Evolutionary conservation across 805 yeast species (phyloP), one percentile per base, ranked within the genome.

Genomic region (Wickerhamomyces ciferrii): DNA sequence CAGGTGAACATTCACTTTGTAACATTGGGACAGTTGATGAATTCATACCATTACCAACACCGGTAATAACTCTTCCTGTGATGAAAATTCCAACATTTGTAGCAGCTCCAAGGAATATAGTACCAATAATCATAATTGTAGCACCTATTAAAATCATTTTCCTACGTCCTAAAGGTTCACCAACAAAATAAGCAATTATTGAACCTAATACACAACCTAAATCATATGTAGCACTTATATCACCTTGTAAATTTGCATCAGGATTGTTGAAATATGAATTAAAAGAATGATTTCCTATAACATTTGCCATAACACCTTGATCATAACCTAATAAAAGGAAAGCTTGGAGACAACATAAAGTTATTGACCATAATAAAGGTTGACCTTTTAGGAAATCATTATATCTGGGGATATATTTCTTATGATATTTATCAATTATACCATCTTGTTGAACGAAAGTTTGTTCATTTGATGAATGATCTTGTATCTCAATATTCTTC

Each of bases 11-110:
- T 65, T 87, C 96, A 2, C 92, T 75, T 62, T 84, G 91, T 81
- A 87, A 87, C 51, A 84, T 83, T 14, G 95, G 95, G 47, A 84
- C 83, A 31, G 90, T 83, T n/a, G 90, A 80, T 15, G 91, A 83
- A 60, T 79, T 79, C 61, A 84, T 63, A 50, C 94, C 94, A 51
- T 81, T 84, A 56, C 92, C 95, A 41, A 84, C 54, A 54, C 95
- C 69, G 23, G 65, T 50, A 31, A 61, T 52, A 24, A 83, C 80
- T 70, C 96, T 78, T 21, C 87, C 92, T 51, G 83, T 66, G 44
- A 87, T 80, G 49, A 87, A 81, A 62, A 84, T 92, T 39, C 87
- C 91, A 48, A 82, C 43, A 11, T 21, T 18, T 14, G 62, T 63
- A 5, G 75, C 62, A 36, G 70, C 43, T 20, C 60, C 61, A 36